Evolutionary conservation across 176 grass and related monocot species (phyloP), one percentile per base, ranked within the genome.

Genomic region (Triticum timopheevii): DNA sequence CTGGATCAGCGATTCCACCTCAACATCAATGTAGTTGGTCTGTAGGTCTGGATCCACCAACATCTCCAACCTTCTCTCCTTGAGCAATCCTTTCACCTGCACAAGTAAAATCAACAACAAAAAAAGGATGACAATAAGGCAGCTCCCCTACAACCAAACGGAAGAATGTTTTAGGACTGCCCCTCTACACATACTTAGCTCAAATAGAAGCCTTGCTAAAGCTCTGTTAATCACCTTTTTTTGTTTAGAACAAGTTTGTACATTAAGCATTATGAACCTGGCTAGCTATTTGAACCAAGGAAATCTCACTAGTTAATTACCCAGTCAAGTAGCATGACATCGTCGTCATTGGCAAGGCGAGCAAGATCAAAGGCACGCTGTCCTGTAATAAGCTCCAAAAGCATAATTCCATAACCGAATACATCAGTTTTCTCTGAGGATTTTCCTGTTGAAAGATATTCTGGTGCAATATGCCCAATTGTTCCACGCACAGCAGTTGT

Each of bases 241-340:
- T 73, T 78, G 5, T 54, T 36, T 17, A 39, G 15, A 39, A 62
- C 15, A 78, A 10, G n/a, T 44, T 35, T n/a, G 0, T 61, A 90
- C 36, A 35, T 6, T 34, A 52, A 30, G 68, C 47, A 84, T 5
- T 59, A 82, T 19, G 25, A 65, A 86, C 68, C 13, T 34, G 34
- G 1, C 5, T 2, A 66, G 25, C 27, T 52, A 81, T 19, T 77
- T 71, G 5, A 88, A 70, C 49, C 11, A 13, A 81, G 38, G 62
- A 71, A 78, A 72, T 65, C 31, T 6, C 6, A 33, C 13, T 45
- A 54, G 59, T 88, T 36, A 62, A 66, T 66, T 97, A 97, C 95
- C 95, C 95, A 97, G 62, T 97, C 95, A 47, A 97, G 92, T 76
- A 97, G 87, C 95, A 97, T 97, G 77, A 97, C 95, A 69, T 97